Base-by-base conservation (phyloP, 371 early-diverging fungal species). In the Coemansia sp. region DNA sequence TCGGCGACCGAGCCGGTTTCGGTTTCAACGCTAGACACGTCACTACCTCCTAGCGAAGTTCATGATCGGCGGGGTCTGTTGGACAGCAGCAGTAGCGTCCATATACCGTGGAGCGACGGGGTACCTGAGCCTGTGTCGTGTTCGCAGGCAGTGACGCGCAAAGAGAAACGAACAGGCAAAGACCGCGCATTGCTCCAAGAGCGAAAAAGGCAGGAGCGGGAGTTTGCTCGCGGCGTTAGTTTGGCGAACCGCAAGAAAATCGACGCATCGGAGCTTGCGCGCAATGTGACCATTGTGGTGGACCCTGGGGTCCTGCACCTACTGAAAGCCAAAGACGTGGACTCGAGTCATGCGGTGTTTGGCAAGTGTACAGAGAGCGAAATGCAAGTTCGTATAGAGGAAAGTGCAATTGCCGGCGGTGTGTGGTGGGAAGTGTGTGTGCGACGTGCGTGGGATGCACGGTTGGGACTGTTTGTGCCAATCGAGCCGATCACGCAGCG, bases 371-470 rank as follows among this genome's bases (percentile, higher is more conserved):
- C 10, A 2, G 68, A 54, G 6, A 63, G 47, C 2, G 72, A 51
- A 1, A n/a, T 66, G 8, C 21, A 18, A 0, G 59, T 37, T 52
- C 52, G 63, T 6, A 21, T 64, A 2, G 61, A 40, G 13, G 11
- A 54, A 14, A n/a, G 21, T 4, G 37, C 40, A 37, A 26, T 53
- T 13, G 10, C 45, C n/a, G 5, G 69, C 22, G 61, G 59, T 1
- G 53, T 76, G 6, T 37, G 39, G 22, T 76, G 76, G 76, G 72
- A 71, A 37, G 57, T 72, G 62, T 37, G 39, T 5, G 31, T 45
- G 45, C 68, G 65, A 5, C 61, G 76, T 13, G 31, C 27, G n/a
- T 76, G 76, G 76, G 76, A 76, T 47, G 4, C 26, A 3, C 3
- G 10, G 14, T 22, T 58, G 2, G 39, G 53, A 4, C 24, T 73